phyloP scores from a whole-genome alignment of 306 rosid genomes.

The Dicorynia guianensis region DNA sequence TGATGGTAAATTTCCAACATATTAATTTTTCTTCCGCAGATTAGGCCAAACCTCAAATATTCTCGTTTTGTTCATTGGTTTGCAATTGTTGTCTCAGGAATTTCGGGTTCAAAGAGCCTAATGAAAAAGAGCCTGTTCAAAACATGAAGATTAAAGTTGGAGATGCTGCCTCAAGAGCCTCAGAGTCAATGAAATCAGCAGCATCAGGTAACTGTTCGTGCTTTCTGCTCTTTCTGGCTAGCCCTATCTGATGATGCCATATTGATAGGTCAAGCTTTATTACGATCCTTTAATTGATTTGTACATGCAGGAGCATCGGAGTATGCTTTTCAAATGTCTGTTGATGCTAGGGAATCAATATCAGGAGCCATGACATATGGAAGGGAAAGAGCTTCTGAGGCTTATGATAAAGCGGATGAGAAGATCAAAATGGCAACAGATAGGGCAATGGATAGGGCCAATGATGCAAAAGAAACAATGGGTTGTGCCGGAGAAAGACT shows the following conservation, averaged over 20 bases:
- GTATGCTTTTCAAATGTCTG: slow-evolving; percentile 39
- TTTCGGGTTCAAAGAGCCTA: slow-evolving; percentile 18
- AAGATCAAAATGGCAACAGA: slow-evolving; percentile 39
- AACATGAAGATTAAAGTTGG: slow-evolving; percentile 23
- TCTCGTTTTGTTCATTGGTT: neutral
- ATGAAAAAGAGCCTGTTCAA: neutral
- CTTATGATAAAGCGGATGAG: slow-evolving; percentile 26
- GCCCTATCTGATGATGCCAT: neutral
- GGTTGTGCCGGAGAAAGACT: slow-evolving; percentile 28
- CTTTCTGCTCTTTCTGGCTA: no score
- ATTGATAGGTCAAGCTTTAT: neutral
- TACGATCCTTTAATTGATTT: neutral
- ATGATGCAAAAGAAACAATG: slow-evolving; percentile 25
- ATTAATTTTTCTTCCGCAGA: neutral
- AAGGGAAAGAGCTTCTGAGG: slow-evolving; percentile 15
- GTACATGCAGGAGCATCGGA: slow-evolving; percentile 31
- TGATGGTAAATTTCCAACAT: neutral
- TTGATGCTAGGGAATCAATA: slow-evolving; percentile 31
- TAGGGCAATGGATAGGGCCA: neutral
- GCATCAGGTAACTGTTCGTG: slow-evolving; percentile 46
- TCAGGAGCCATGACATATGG: slow-evolving; percentile 40
- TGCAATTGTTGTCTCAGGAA: slow-evolving; percentile 42
- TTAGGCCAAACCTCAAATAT: neutral
- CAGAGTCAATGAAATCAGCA: slow-evolving; percentile 33
- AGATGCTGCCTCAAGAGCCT: slow-evolving; percentile 35